Conservation (phyloP, 768 basidiomycete species). For the Amanita thiersii region DNA sequence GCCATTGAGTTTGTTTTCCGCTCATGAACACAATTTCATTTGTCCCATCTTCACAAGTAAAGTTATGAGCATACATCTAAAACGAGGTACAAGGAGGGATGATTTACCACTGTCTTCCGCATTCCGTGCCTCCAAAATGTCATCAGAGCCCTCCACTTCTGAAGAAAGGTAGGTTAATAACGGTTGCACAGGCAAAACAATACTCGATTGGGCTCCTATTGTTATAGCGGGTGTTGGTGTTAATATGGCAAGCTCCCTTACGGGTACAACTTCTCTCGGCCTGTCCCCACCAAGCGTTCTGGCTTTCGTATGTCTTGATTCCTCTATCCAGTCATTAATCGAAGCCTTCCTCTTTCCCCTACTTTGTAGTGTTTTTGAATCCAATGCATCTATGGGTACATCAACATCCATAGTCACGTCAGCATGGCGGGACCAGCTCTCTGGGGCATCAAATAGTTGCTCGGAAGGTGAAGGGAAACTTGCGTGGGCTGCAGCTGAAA, state of each 20-base stretch:
- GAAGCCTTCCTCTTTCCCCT: slow-evolving; percentile 33
- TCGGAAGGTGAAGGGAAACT: slow-evolving; percentile 42
- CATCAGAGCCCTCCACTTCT: slow-evolving; percentile 57
- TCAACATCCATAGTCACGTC: slow-evolving; percentile 48
- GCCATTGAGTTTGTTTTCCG: slow-evolving; percentile 73
- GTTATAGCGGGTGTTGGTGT: slow-evolving; percentile 13
- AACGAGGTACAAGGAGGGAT: slow-evolving; percentile 4
- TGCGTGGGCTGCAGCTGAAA: slow-evolving; percentile 15
- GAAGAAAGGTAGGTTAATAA: slow-evolving; percentile 52
- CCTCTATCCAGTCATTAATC: slow-evolving; percentile 30
- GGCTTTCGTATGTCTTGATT: slow-evolving; percentile 23
- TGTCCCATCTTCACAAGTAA: slow-evolving; percentile 29
- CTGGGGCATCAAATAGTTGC: slow-evolving; percentile 35
- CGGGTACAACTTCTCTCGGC: slow-evolving; percentile 35
- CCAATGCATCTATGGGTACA: slow-evolving; percentile 46
- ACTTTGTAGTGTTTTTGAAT: slow-evolving; percentile 19
- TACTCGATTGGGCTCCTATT: slow-evolving; percentile 15
- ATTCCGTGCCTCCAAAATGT: slow-evolving; percentile 74
- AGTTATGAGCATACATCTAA: slow-evolving; percentile 4
- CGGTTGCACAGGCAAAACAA: slow-evolving; percentile 46
- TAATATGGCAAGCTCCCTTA: slow-evolving; percentile 43
- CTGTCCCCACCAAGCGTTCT: slow-evolving; percentile 68
- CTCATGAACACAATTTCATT: slow-evolving; percentile 61
- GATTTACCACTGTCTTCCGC: slow-evolving; percentile 52
- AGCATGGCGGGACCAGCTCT: slow-evolving; percentile 25